A percentile compares a stretch with the other conserved stretches of the same genome.
Evolutionary conservation across 176 grass and related monocot genomes (phyloP).

Genomic region (Phoenix dactylifera): DNA sequence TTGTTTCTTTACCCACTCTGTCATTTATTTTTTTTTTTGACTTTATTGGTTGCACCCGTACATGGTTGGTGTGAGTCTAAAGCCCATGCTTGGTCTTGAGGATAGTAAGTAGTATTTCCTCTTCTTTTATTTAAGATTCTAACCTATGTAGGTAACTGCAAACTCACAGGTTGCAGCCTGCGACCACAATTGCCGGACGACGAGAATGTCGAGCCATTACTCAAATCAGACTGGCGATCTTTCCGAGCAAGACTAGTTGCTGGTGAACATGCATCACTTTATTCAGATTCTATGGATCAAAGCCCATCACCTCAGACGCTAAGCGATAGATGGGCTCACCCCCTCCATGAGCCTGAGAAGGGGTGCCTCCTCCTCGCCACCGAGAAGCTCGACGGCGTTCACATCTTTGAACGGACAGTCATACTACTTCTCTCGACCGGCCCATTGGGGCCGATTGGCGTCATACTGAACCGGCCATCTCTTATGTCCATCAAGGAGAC

Average conservation of each 20-base stretch:
- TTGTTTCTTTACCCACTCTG: no score
- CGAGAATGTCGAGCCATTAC: neutral
- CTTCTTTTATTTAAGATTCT: neutral
- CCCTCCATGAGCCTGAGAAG: conserved; percentile 57
- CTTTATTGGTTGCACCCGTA: no score
- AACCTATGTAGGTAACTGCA: neutral
- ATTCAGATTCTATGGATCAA: neutral
- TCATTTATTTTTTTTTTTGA: no score
- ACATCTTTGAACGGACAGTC: conserved; percentile 94
- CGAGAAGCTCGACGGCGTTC: conserved; percentile 78
- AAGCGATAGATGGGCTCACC: conserved; percentile 62
- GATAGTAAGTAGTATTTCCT: neutral
- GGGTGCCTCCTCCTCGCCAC: conserved; percentile 84
- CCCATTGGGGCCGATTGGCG: conserved; percentile 46
- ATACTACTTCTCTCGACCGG: conserved; percentile 60
- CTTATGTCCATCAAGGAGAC: conserved; percentile 98
- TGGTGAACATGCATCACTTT: conserved; percentile 23
- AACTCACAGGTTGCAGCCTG: conserved; percentile 30
- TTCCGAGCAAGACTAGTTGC: conserved; percentile 61
- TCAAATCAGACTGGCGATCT: conserved; percentile 54
- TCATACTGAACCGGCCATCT: conserved; percentile 89
- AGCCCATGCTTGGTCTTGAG: no score
- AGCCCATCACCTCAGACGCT: conserved; percentile 6
- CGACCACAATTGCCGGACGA: conserved; percentile 12
- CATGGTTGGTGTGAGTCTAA: no score